Evolutionary conservation across 2,329 filamentous ascomycete genomes (phyloP).

Genomic region (Fusarium albidum): DNA sequence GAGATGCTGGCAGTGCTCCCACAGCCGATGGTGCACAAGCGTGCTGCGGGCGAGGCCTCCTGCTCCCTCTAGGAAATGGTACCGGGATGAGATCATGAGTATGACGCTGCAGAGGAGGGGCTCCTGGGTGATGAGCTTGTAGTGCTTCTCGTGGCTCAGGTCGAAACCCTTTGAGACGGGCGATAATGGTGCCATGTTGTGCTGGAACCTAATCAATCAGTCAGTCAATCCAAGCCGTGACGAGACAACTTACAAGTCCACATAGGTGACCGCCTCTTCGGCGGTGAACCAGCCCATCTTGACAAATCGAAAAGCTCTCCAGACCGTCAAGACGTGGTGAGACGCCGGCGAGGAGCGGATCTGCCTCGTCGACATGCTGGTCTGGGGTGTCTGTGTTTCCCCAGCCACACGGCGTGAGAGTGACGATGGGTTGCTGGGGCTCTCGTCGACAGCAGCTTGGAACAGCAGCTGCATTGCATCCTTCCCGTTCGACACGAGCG

Average conservation of each 20-base stretch:
- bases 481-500: constrained; percentile 61
- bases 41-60: constrained; percentile 57
- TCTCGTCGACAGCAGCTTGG: constrained; percentile 47
- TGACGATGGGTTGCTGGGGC: background rate
- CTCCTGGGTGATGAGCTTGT: constrained; percentile 56
- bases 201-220: constrained; percentile 8
- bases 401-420: background rate
- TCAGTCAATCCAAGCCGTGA: too few species aligned
- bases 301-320: constrained; percentile 52
- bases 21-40: constrained; percentile 61
- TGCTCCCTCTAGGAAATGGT: constrained; percentile 52
- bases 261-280: constrained; percentile 60
- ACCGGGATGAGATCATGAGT: constrained; percentile 63
- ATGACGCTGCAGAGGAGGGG: constrained; percentile 62
- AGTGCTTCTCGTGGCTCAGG: constrained; percentile 56
- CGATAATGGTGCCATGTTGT: constrained; percentile 47
- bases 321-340: constrained; percentile 15
- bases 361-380: background rate
- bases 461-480: constrained; percentile 62
- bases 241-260: constrained; percentile 52
- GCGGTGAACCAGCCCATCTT: constrained; percentile 65
- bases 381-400: background rate
- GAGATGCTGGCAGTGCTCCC: constrained; percentile 62
- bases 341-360: constrained; percentile 1
- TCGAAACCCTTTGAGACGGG: constrained; percentile 60